Evolutionary conservation across 2,329 filamentous ascomycete genomes (phyloP).

Genomic region (Talaromyces atroroseus): DNA sequence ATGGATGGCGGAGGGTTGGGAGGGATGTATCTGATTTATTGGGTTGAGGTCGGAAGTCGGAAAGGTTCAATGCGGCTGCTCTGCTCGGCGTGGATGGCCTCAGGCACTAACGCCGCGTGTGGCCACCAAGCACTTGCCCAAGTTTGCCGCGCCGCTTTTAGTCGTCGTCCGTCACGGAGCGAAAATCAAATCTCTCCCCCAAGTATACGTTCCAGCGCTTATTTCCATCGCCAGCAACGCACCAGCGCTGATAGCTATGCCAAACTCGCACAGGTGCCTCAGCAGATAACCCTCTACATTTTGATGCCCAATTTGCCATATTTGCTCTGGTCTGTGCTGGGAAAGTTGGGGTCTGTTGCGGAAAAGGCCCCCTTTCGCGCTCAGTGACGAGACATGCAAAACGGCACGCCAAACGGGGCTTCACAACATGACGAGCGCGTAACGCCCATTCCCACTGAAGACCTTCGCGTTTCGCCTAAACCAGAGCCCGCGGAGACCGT

Average conservation of each 20-base stretch:
- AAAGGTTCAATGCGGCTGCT: no score
- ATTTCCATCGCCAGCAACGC: slow-evolving; percentile 35
- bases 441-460: slow-evolving; percentile 26
- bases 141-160: slow-evolving; percentile 5
- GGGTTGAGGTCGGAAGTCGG: neutral
- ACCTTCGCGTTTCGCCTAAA: slow-evolving; percentile 18
- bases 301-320: slow-evolving; percentile 36
- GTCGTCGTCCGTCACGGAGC: slow-evolving; percentile 24
- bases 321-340: slow-evolving; percentile 35
- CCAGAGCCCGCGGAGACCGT: slow-evolving; percentile 21
- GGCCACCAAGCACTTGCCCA: no score
- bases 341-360: slow-evolving; percentile 42
- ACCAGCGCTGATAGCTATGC: slow-evolving; percentile 40
- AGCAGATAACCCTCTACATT: slow-evolving; percentile 28
- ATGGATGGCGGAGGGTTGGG: slow-evolving; percentile 16
- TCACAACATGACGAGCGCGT: slow-evolving; percentile 36
- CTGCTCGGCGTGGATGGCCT: no score
- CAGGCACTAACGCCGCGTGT: no score
- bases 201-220: slow-evolving; percentile 26
- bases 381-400: slow-evolving; percentile 43
- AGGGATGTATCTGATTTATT: slow-evolving; percentile 5
- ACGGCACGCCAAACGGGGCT: slow-evolving; percentile 39
- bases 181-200: slow-evolving; percentile 38
- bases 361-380: slow-evolving; percentile 38
- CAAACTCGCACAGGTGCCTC: slow-evolving; percentile 36